phyloP scores from a whole-genome alignment of 1,139 yeast genomes.

The Nematodospora anomalae region DNA sequence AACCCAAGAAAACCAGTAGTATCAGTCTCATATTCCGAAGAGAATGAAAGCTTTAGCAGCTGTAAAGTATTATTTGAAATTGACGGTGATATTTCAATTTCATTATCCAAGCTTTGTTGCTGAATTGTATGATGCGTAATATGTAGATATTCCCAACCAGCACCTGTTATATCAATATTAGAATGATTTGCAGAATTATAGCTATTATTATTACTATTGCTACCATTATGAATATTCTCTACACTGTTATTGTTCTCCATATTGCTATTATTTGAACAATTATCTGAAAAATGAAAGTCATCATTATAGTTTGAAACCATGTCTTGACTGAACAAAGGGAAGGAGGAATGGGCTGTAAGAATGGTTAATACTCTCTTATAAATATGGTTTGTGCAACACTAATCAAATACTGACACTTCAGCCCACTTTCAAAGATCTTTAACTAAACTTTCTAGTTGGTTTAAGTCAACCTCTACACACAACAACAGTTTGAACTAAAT shows the following conservation, averaged over 20 bases:
- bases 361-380: no score
- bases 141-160: constrained; percentile 12
- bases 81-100: constrained; percentile 13
- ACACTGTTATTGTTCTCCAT: not conserved
- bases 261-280: not conserved
- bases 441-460: not conserved
- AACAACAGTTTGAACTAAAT: constrained; percentile 1
- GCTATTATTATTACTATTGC: not conserved
- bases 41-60: constrained; percentile 15
- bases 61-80: constrained; percentile 16
- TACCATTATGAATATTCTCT: not conserved
- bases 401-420: constrained; percentile 3
- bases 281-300: constrained; percentile 3
- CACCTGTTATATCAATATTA: constrained; percentile 5
- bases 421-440: constrained; percentile 1
- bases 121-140: constrained; percentile 8
- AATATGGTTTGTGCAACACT: not conserved
- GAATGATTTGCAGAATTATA: not conserved
- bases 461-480: not conserved
- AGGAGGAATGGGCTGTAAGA: not conserved
- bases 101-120: constrained; percentile 4
- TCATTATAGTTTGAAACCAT: constrained; percentile 10
- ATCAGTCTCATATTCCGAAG: constrained; percentile 17
- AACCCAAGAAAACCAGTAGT: constrained; percentile 15
- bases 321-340: not conserved